These are phyloP conservation scores for Fomitopsis schrenkii DNA, from an alignment of 1,284 basidiomycete species.

Conservation along the genomic window DNA sequence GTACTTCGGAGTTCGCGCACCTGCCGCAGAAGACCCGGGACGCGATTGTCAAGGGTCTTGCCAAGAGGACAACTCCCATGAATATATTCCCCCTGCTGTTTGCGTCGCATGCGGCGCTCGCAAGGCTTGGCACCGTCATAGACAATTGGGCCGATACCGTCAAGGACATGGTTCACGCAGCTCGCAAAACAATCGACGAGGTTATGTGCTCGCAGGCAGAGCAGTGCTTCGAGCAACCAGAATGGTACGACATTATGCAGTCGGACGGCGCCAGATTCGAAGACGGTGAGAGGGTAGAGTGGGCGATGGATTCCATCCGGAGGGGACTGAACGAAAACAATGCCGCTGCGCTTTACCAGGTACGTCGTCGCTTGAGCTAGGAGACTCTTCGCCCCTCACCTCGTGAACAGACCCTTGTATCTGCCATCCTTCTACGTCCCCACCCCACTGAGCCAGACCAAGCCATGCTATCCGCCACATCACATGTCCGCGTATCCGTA, in stretches of 20 bases:
- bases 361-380: conserved; percentile 22
- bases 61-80: conserved; percentile 56
- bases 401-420: conserved; percentile 62
- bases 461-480: conserved; percentile 62
- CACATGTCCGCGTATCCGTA: conserved; percentile 61
- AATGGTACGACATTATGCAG: conserved; percentile 72
- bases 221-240: conserved; percentile 59
- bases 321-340: conserved; percentile 55
- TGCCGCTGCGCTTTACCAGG: conserved; percentile 74
- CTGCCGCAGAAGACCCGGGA: conserved; percentile 67
- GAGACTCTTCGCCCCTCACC: not conserved
- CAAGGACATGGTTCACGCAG: conserved; percentile 58
- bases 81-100: conserved; percentile 68
- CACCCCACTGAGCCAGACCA: conserved; percentile 55
- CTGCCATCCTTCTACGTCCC: conserved; percentile 66
- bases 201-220: conserved; percentile 57
- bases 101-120: conserved; percentile 60
- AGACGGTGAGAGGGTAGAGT: conserved; percentile 68
- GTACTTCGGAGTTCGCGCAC: conserved; percentile 70
- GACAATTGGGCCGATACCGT: conserved; percentile 68
- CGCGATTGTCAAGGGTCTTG: conserved; percentile 64
- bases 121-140: conserved; percentile 48
- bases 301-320: conserved; percentile 62
- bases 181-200: conserved; percentile 57
- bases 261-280: conserved; percentile 68